A percentile compares a stretch with the other conserved stretches of the same genome.
phyloP scores from a whole-genome alignment of 192 early-diverging fungal genomes.

The Chytriomyces sp. region DNA sequence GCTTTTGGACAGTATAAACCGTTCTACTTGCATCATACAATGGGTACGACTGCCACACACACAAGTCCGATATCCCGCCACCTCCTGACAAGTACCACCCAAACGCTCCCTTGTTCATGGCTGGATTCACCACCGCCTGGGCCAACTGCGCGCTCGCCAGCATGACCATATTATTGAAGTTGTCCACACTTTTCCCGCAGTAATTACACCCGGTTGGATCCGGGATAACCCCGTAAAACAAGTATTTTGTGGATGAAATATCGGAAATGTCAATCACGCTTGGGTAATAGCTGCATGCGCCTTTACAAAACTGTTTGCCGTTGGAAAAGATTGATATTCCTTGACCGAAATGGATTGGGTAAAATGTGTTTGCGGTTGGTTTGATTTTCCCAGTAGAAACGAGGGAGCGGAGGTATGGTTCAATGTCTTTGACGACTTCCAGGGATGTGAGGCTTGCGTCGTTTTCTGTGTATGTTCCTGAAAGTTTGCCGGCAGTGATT shows the following conservation, averaged over 20 bases:
- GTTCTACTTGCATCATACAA: background rate
- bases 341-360: conserved; percentile 30
- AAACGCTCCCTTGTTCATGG: background rate
- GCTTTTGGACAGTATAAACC: conserved; percentile 2
- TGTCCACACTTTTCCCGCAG: background rate
- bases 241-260: background rate
- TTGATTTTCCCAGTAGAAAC: background rate
- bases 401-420: conserved; percentile 14
- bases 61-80: background rate
- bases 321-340: background rate
- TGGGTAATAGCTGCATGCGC: conserved; percentile 35
- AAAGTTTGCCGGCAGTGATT: background rate
- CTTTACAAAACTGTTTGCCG: too few species aligned
- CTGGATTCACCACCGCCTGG: background rate
- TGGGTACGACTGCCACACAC: background rate
- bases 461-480: background rate
- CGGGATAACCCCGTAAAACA: conserved; percentile 43
- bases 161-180: background rate
- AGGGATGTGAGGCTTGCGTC: background rate
- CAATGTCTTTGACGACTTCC: background rate
- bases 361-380: conserved; percentile 23
- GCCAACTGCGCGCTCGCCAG: background rate
- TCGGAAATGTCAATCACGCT: conserved; percentile 37
- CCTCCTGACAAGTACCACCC: background rate
- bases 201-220: conserved; percentile 24